Evolutionary conservation across 192 early-diverging fungal species (phyloP).

Genomic region (Backusella morwellensis): DNA sequence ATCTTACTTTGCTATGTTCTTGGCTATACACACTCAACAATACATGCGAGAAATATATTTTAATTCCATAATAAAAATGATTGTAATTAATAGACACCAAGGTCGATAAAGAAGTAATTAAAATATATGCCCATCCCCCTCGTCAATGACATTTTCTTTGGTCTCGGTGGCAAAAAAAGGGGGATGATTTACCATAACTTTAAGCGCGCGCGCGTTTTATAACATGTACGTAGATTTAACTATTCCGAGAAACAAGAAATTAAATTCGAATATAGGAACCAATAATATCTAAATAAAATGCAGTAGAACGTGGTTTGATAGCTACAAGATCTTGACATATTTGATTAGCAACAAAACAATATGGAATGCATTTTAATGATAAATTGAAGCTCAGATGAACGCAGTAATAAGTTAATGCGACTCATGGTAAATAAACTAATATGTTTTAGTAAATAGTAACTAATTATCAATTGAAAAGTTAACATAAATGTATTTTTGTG

Average conservation of each 20-base stretch:
- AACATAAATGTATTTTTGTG: neutral
- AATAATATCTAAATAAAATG: neutral
- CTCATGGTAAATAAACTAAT: neutral
- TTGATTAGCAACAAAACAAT: neutral
- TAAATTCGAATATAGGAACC: neutral
- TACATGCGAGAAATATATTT: neutral
- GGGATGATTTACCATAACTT: neutral
- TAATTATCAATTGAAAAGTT: neutral
- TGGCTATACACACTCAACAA: too few relatives aligned
- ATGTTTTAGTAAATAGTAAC: neutral
- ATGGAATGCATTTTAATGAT: neutral
- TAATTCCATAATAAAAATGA: neutral
- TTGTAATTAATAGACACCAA: neutral
- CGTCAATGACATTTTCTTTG: too few relatives aligned
- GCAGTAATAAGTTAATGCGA: neutral
- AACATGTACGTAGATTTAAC: neutral
- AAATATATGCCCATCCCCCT: neutral
- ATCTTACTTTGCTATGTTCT: too few relatives aligned
- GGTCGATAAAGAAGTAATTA: neutral
- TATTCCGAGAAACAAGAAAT: neutral
- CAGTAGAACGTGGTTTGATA: neutral
- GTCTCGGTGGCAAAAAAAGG: neutral
- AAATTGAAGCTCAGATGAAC: neutral
- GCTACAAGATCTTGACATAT: neutral
- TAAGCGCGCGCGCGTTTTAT: neutral